These are phyloP conservation scores for Speleostelium caveatum DNA, from an alignment of 78 protist genomes.

Conservation along the genomic window DNA sequence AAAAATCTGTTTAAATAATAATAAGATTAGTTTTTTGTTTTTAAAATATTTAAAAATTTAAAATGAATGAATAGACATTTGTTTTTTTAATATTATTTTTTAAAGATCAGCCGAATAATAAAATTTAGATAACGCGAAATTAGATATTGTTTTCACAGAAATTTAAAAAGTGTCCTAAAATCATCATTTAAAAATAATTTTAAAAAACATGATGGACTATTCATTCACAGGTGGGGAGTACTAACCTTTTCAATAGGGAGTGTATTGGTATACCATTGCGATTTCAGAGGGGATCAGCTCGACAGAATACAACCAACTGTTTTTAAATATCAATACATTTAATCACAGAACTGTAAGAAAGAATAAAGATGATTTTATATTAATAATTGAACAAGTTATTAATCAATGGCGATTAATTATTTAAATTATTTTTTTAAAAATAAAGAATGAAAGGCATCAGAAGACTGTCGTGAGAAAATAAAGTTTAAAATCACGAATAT, in stretches of 20 bases:
- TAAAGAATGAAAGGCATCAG: neutral
- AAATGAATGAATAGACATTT: no score
- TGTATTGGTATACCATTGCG: neutral
- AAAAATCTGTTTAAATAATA: no score
- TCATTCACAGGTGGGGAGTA: no score
- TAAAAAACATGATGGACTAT: no score
- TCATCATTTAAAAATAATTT: neutral
- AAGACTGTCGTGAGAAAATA: constrained; percentile 59
- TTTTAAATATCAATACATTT: no score
- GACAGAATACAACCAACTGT: neutral
- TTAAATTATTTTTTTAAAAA: no score
- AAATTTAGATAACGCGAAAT: neutral
- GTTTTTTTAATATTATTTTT: neutral
- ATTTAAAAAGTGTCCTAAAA: neutral
- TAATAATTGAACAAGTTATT: no score
- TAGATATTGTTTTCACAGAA: neutral
- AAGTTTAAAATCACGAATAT: constrained; percentile 3
- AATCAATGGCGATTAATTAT: no score
- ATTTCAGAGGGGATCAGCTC: neutral
- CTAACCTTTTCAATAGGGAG: no score
- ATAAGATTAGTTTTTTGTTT: no score
- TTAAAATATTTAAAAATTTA: no score
- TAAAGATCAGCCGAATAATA: neutral
- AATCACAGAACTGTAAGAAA: neutral
- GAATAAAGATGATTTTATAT: neutral